Evolutionary conservation across 2,329 filamentous ascomycete genomes (phyloP), one percentile per base, ranked within the genome.

Genomic region (Aspergillus uvarum): DNA sequence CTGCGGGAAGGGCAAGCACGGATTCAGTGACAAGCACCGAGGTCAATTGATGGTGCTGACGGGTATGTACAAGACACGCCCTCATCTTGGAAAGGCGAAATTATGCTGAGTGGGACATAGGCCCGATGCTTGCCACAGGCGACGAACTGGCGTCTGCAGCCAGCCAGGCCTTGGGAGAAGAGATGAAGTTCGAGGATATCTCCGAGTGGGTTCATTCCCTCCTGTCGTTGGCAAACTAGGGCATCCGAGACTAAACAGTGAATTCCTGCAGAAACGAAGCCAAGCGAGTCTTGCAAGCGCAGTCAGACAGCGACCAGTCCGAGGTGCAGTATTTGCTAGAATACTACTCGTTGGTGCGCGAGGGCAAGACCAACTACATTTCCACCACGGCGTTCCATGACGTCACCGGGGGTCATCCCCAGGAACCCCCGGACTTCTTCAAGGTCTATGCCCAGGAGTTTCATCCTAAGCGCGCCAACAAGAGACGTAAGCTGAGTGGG

Each of bases 281-380:
- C 7, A 73, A 70, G 59, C 68, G 70, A 54, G 69, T 78, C 26
- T 72, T 81, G 16, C 67, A 72, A 6, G 64, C 71, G 2, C 77
- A 81, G 59, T 69, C 74, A 7, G 71, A 69, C 5, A 67, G 65
- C 35, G 72, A 77, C 57, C 65, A 70, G 3, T 76, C 77, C 0
- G 81, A 83, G 69, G 73, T 77, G 56, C 65, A 81, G 65, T 82
- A 81, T 63, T 65, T 83, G 5, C 75, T 83, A 5, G 80, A 84
- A 63, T 83, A 83, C 68, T 83, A 82, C 70, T 79, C 78, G 48
- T 72, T 84, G 8, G 81, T 83, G 10, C 75, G 80, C 50, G 80
- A 82, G 63, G 81, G 82, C 19, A 83, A 83, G 73, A 82, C 81
- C 0, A 84, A 83, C 68, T 83, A 83, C 67, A 80, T 84, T 63